phyloP scores from a whole-genome alignment of 352 stramenopile species.

The Phytopythium mirpurense region DNA sequence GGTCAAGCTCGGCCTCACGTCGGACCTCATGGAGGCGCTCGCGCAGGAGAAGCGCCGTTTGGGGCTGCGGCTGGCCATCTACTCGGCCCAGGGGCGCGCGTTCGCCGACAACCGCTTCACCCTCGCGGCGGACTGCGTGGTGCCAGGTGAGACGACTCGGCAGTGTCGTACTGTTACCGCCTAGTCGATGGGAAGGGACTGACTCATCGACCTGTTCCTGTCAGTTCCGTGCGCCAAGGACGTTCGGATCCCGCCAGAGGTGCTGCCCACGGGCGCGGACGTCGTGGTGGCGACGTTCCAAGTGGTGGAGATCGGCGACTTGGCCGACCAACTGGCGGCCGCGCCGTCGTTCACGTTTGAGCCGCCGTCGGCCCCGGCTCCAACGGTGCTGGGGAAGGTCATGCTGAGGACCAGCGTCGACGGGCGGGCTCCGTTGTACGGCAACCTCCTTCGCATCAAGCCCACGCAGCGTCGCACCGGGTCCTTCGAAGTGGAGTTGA shows the following conservation, averaged over 20 bases:
- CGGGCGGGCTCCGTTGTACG: constrained; percentile 43
- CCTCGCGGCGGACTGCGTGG: constrained; percentile 51
- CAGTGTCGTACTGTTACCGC: too few relatives aligned
- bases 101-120: constrained; percentile 64
- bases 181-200: too few relatives aligned
- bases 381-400: constrained; percentile 33
- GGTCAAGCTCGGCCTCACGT: constrained; percentile 67
- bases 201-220: background rate
- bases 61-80: constrained; percentile 52
- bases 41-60: constrained; percentile 47
- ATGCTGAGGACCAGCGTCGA: constrained; percentile 28
- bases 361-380: constrained; percentile 8
- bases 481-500: constrained; percentile 44
- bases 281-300: constrained; percentile 59
- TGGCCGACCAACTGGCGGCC: constrained; percentile 27
- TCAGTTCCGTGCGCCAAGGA: constrained; percentile 60
- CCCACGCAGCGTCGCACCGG: constrained; percentile 37
- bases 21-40: constrained; percentile 57
- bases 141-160: constrained; percentile 45
- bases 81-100: constrained; percentile 28
- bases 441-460: constrained; percentile 57
- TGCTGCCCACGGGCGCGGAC: constrained; percentile 31
- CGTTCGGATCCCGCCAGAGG: constrained; percentile 35
- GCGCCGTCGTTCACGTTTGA: constrained; percentile 36
- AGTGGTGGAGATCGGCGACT: constrained; percentile 54